Percentiles rank a stretch among this genome's conserved stretches.
phyloP scores from a whole-genome alignment of 75 land plant genomes.

The Cryptomeria japonica region DNA sequence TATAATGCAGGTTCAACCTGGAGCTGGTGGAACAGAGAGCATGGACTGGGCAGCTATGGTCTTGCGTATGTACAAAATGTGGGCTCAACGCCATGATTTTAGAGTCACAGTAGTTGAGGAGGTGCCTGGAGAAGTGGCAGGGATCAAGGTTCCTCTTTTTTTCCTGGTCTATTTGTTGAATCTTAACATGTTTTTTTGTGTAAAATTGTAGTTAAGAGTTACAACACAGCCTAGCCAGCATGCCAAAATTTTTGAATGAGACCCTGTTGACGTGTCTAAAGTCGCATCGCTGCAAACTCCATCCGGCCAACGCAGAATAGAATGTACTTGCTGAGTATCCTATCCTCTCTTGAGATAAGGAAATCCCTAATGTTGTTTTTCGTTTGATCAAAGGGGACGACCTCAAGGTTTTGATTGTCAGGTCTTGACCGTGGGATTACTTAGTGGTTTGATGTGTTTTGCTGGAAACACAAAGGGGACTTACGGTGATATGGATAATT shows the following conservation, averaged over 20 bases:
- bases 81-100: conserved; percentile 80
- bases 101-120: conserved; percentile 78
- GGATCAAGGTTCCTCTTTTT: conserved; percentile 77
- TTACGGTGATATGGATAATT: no score
- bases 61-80: conserved; percentile 84
- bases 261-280: no score
- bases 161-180: background rate
- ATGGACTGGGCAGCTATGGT: conserved; percentile 99
- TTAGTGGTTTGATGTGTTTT: no score
- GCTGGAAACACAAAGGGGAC: no score
- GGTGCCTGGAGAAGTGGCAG: conserved; percentile 96
- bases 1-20: conserved; percentile 83
- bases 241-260: background rate
- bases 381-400: no score
- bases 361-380: no score
- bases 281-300: no score
- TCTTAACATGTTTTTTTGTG: background rate
- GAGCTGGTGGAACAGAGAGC: conserved; percentile 98
- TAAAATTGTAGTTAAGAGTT: background rate
- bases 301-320: no score
- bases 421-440: no score
- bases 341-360: no score
- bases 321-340: no score
- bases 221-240: background rate
- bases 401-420: no score